Percentiles rank a stretch among this genome's conserved stretches.
phyloP scores from a whole-genome alignment of 805 yeast genomes.

The Lipomyces sp. region DNA sequence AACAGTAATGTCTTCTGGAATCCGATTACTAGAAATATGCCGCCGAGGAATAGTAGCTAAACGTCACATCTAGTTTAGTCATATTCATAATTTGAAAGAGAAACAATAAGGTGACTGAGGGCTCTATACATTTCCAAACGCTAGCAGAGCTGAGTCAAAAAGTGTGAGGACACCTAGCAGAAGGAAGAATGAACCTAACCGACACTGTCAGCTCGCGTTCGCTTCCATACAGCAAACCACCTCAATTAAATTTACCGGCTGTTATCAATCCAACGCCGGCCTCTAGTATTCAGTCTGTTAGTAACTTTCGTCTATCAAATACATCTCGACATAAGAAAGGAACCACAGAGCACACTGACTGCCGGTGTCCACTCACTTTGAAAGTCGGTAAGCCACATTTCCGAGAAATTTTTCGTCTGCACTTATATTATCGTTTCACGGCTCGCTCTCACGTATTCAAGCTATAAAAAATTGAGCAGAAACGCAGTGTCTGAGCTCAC shows the following conservation, averaged over 20 bases:
- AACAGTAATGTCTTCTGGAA: conserved; percentile 76
- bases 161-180: conserved; percentile 77
- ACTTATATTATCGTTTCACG: too few relatives aligned
- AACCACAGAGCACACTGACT: neutral
- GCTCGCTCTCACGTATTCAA: neutral
- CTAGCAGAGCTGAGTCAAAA: conserved; percentile 83
- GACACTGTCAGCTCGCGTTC: neutral
- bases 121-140: conserved; percentile 69
- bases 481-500: too few relatives aligned
- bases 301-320: too few relatives aligned
- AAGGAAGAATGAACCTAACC: conserved; percentile 61
- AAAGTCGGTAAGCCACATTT: conserved; percentile 41
- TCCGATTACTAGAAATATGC: conserved; percentile 82
- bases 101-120: neutral
- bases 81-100: neutral
- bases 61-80: neutral
- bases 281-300: conserved; percentile 48
- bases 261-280: conserved; percentile 92
- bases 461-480: too few relatives aligned
- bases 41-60: conserved; percentile 64
- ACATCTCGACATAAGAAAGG: too few relatives aligned
- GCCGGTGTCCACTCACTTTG: conserved; percentile 37
- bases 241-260: conserved; percentile 47
- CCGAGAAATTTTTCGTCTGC: too few relatives aligned
- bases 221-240: neutral